phyloP scores from a whole-genome alignment of 225 moss, liverwort and hornwort species.

The Bryoerythrophyllum caledonicum region DNA sequence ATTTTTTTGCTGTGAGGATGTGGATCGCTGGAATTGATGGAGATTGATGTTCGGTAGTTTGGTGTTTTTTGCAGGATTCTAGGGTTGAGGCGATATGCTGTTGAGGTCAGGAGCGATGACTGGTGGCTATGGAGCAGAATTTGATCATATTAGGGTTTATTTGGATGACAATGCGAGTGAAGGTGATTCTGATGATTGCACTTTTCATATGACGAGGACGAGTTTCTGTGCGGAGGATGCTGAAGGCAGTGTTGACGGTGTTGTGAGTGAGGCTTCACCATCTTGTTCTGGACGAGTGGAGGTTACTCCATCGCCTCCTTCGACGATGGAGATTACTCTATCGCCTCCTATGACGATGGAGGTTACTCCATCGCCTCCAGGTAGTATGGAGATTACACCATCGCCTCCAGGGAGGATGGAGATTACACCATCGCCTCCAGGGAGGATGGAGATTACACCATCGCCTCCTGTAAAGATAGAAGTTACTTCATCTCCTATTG shows the following conservation, averaged over 20 bases:
- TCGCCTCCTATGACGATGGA: not conserved
- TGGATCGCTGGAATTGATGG: not conserved
- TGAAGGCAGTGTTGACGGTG: not conserved
- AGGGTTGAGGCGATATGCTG: constrained; percentile 28
- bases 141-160: constrained; percentile 20
- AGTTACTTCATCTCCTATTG: not conserved
- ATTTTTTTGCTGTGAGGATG: not conserved
- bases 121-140: constrained; percentile 19
- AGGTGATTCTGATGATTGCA: constrained; percentile 13
- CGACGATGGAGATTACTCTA: not conserved
- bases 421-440: not conserved
- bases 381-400: not conserved
- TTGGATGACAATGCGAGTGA: constrained; percentile 30
- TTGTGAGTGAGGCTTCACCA: not conserved
- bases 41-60: not conserved
- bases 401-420: not conserved
- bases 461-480: not conserved
- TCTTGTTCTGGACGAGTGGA: not conserved
- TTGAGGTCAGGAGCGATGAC: constrained; percentile 28
- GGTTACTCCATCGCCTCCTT: not conserved
- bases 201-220: not conserved
- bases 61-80: constrained; percentile 8
- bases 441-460: constrained; percentile 1
- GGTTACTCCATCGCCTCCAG: not conserved
- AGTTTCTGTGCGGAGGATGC: constrained; percentile 7